phyloP scores from a whole-genome alignment of 768 basidiomycete genomes.

The Lanmaoa pseudosensibilis region DNA sequence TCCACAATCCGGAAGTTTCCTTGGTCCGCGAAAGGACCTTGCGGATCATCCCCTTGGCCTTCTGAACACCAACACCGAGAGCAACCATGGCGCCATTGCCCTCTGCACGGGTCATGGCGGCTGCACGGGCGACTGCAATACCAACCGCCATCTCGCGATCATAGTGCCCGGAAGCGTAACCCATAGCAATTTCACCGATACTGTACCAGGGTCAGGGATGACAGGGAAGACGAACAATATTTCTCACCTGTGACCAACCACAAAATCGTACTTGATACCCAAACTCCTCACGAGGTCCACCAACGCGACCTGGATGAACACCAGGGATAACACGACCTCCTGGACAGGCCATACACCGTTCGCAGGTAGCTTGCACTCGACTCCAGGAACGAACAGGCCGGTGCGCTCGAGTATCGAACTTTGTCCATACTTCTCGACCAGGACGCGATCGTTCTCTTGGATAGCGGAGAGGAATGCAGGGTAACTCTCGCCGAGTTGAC shows the following conservation, averaged over 20 bases:
- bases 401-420: constrained; percentile 35
- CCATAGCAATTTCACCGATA: constrained; percentile 39
- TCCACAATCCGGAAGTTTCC: constrained; percentile 31
- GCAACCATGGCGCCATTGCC: constrained; percentile 39
- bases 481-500: constrained; percentile 34
- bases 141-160: constrained; percentile 36
- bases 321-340: constrained; percentile 35
- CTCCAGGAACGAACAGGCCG: constrained; percentile 33
- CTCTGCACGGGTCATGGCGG: constrained; percentile 37
- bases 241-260: constrained; percentile 36
- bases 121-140: constrained; percentile 37
- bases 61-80: constrained; percentile 34
- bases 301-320: constrained; percentile 35
- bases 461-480: constrained; percentile 33
- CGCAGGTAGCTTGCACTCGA: constrained; percentile 20
- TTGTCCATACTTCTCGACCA: constrained; percentile 28
- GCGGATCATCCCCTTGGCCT: constrained; percentile 34
- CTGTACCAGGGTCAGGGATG: constrained; percentile 12
- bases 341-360: constrained; percentile 35
- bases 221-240: neutral
- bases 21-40: constrained; percentile 31
- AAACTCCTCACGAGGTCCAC: constrained; percentile 34
- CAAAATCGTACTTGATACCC: constrained; percentile 34
- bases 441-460: constrained; percentile 34
- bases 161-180: constrained; percentile 38